These are phyloP conservation scores for Phyllosticta citribraziliensis DNA, from an alignment of 2,329 filamentous ascomycete species.

Conservation along the genomic window DNA sequence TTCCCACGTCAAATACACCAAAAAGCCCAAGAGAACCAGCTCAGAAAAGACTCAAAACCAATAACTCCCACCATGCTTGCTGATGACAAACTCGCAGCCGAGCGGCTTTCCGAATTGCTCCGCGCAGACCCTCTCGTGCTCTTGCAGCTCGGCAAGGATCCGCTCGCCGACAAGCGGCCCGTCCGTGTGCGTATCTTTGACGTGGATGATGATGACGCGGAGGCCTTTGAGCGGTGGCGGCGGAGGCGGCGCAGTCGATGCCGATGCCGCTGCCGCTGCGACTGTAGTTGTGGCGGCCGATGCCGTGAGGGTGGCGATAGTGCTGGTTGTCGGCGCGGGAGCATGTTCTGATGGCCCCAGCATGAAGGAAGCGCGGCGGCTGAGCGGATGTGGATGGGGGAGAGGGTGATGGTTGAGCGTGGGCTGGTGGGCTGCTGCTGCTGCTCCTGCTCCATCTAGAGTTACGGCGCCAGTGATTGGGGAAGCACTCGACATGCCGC, in stretches of 20 bases:
- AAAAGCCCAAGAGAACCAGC: too few relatives aligned
- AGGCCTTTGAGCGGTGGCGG: slow-evolving; percentile 55
- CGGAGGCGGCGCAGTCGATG: background rate
- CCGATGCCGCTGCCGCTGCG: background rate
- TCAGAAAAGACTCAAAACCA: slow-evolving; percentile 28
- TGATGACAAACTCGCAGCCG: slow-evolving; percentile 72
- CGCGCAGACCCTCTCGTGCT: slow-evolving; percentile 44
- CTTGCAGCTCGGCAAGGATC: slow-evolving; percentile 60
- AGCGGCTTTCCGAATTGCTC: slow-evolving; percentile 45
- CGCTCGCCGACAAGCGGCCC: slow-evolving; percentile 52
- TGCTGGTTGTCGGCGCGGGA: background rate
- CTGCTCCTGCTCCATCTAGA: background rate
- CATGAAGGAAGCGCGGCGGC: background rate
- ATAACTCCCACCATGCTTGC: slow-evolving; percentile 52
- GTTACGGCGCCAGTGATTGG: background rate
- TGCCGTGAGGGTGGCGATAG: background rate
- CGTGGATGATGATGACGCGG: slow-evolving; percentile 79
- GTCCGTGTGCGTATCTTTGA: slow-evolving; percentile 78
- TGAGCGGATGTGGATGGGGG: background rate
- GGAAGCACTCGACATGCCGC: background rate
- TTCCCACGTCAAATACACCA: too few relatives aligned
- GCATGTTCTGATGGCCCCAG: background rate
- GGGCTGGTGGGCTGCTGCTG: background rate
- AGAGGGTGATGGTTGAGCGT: slow-evolving; percentile 59
- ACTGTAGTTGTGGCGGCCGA: background rate